Conservation (phyloP, 257 asterid genomes). For the Ilex aquifolium region DNA sequence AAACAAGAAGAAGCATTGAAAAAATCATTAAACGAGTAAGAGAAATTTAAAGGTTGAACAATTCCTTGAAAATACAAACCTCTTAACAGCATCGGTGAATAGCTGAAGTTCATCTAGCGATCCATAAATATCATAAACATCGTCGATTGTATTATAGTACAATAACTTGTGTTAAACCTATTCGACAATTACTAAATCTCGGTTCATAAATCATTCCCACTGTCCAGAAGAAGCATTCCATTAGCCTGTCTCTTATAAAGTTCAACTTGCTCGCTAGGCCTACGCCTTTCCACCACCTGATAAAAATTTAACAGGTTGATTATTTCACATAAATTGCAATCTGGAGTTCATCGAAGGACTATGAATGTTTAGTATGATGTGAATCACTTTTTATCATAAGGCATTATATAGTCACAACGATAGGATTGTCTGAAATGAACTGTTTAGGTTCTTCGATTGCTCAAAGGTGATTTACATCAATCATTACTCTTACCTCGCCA, state of each 20-base stretch:
- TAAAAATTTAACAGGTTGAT: no score
- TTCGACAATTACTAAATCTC: not conserved
- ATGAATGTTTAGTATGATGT: not conserved
- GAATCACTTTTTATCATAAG: not conserved
- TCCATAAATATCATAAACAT: slow-evolving; percentile 46
- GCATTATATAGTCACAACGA: no score
- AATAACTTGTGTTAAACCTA: not conserved
- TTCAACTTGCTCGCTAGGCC: not conserved
- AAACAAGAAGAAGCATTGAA: no score
- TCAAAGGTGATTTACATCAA: no score
- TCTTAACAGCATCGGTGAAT: slow-evolving; percentile 32
- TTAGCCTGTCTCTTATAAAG: not conserved
- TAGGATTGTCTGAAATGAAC: not conserved
- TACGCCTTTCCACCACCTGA: not conserved
- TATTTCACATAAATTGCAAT: not conserved
- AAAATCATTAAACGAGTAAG: not conserved
- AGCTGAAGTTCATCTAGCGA: slow-evolving; percentile 40
- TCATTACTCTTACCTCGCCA: not conserved
- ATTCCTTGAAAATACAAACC: slow-evolving; percentile 13
- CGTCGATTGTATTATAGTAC: no score
- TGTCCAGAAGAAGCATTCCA: not conserved
- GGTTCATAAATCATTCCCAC: not conserved
- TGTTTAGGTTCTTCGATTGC: no score
- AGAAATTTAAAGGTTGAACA: not conserved
- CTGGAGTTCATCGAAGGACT: not conserved